These are phyloP conservation scores for Xylariomycetidae sp. DNA, from an alignment of 2,329 filamentous ascomycete genomes.

Conservation along the genomic window DNA sequence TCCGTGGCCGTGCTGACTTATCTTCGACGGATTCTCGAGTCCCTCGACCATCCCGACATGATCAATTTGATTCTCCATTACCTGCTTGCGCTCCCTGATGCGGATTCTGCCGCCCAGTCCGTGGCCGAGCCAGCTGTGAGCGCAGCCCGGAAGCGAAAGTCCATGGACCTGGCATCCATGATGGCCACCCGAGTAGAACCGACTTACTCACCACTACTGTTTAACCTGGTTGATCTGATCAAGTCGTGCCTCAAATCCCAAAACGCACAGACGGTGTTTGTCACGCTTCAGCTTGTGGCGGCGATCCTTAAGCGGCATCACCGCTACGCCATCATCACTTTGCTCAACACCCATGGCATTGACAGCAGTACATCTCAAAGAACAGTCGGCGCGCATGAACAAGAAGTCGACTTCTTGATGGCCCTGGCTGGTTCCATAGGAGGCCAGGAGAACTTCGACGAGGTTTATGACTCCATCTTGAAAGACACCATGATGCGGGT, in stretches of 20 bases:
- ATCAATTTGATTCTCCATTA: conserved; percentile 92
- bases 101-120: conserved; percentile 30
- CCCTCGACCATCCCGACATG: conserved; percentile 87
- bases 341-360: conserved; percentile 62
- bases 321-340: conserved; percentile 71
- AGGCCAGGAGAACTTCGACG: conserved; percentile 63
- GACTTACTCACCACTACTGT: conserved; percentile 74
- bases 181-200: conserved; percentile 69
- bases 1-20: conserved; percentile 95
- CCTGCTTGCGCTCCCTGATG: conserved; percentile 72
- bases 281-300: conserved; percentile 81
- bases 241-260: conserved; percentile 76
- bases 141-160: conserved; percentile 75
- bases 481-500: conserved; percentile 64
- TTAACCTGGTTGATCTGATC: conserved; percentile 88
- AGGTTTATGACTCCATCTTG: conserved; percentile 64
- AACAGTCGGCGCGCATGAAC: conserved; percentile 68
- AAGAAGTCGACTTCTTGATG: conserved; percentile 68
- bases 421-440: conserved; percentile 62
- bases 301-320: conserved; percentile 84
- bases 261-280: conserved; percentile 83
- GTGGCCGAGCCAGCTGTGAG: conserved; percentile 49
- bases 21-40: conserved; percentile 81
- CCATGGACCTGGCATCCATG: conserved; percentile 77
- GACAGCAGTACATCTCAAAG: conserved; percentile 49